Evolutionary conservation across 2,329 filamentous ascomycete genomes (phyloP).

Genomic region (Fusarium subtropicale): DNA sequence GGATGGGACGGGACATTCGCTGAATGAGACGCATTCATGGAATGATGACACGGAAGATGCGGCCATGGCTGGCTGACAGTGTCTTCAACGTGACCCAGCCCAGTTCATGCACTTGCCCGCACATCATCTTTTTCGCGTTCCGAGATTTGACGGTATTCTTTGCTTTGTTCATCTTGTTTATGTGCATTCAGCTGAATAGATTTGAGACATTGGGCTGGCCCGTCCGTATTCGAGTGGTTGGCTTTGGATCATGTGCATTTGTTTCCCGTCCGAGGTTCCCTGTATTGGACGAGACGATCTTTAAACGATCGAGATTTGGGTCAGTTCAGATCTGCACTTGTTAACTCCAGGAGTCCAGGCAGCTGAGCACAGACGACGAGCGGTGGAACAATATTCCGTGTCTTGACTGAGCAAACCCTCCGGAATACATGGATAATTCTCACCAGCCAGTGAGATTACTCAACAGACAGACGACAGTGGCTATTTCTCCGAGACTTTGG

Average conservation of each 20-base stretch:
- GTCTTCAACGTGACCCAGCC: constrained; percentile 12
- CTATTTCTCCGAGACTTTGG: not conserved
- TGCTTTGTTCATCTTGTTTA: not conserved
- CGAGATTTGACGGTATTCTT: not conserved
- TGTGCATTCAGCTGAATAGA: constrained; percentile 3
- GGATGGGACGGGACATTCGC: no score
- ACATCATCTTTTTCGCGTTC: not conserved
- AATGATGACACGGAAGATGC: constrained; percentile 1
- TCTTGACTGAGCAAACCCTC: not conserved
- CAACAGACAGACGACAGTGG: not conserved
- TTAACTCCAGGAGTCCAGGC: not conserved
- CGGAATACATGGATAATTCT: not conserved
- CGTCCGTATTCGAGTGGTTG: constrained; percentile 5
- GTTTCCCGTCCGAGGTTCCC: not conserved
- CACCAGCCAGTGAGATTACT: not conserved
- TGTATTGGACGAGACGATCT: constrained; percentile 19
- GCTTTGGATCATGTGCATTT: constrained; percentile 10
- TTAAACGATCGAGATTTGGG: constrained; percentile 33
- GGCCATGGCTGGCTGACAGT: constrained; percentile 21
- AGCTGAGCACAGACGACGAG: constrained; percentile 3
- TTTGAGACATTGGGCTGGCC: constrained; percentile 33
- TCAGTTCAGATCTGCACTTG: constrained; percentile 17
- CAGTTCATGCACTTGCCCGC: constrained; percentile 11
- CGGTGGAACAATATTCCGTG: constrained; percentile 8
- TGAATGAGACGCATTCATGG: not conserved